These are phyloP conservation scores for Linderniella brevidens DNA, from an alignment of 257 asterid genomes.

Conservation along the genomic window DNA sequence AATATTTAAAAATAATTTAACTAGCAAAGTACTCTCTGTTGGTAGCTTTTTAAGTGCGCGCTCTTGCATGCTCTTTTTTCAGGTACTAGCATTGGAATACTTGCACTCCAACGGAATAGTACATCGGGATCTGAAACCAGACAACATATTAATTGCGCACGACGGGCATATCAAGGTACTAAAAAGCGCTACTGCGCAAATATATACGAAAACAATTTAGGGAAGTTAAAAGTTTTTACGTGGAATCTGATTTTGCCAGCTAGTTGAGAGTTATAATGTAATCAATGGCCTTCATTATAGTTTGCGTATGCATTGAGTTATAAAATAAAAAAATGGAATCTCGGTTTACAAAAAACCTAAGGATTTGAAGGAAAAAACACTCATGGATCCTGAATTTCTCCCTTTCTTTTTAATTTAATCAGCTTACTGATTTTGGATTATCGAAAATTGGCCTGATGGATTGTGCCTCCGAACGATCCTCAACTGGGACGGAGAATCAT, in stretches of 20 bases:
- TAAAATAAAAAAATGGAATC: too few relatives aligned
- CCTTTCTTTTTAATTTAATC: conserved; percentile 21
- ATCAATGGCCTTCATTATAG: too few relatives aligned
- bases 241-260: too few relatives aligned
- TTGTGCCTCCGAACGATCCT: conserved; percentile 69
- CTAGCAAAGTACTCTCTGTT: conserved; percentile 9
- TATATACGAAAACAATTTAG: too few relatives aligned
- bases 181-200: too few relatives aligned
- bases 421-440: conserved; percentile 97
- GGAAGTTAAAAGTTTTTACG: too few relatives aligned
- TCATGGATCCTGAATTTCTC: too few relatives aligned
- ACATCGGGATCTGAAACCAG: conserved; percentile 97
- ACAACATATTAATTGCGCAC: conserved; percentile 77
- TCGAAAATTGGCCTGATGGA: conserved; percentile 93
- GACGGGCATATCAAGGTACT: conserved; percentile 96
- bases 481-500: conserved; percentile 25
- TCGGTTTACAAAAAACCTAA: too few relatives aligned
- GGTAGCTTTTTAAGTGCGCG: conserved; percentile 12
- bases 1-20: conserved; percentile 3
- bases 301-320: too few relatives aligned
- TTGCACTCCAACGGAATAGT: conserved; percentile 90
- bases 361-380: too few relatives aligned
- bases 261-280: too few relatives aligned
- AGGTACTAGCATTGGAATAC: conserved; percentile 97
- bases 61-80: conserved; percentile 13